Percentiles rank a stretch among this genome's conserved stretches.
phyloP scores from a whole-genome alignment of 768 basidiomycete genomes.

The Leccinum rimulosum region DNA sequence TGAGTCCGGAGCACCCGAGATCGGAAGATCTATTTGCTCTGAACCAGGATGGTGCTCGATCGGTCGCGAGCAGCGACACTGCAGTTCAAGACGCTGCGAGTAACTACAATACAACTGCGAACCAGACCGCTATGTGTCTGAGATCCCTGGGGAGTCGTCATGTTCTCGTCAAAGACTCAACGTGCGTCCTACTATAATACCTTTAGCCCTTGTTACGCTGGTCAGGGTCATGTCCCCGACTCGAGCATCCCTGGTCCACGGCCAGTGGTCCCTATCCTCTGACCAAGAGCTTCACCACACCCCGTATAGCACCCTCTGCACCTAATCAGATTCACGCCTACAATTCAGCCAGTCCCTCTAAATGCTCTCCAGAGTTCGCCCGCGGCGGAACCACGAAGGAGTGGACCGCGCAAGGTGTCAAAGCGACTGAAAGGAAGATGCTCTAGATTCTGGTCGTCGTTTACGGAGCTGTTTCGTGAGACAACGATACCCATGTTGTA shows the following conservation, averaged over 20 bases:
- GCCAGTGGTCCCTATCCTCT: neutral
- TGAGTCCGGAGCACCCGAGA: slow-evolving; percentile 13
- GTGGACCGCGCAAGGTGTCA: neutral
- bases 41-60: neutral
- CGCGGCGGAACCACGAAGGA: neutral
- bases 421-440: neutral
- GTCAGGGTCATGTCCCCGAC: neutral
- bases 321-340: neutral
- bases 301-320: neutral
- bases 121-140: slow-evolving; percentile 4
- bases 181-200: too few relatives aligned
- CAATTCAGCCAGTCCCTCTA: neutral
- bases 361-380: neutral
- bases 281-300: neutral
- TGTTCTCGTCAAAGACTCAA: too few relatives aligned
- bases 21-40: neutral
- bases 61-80: slow-evolving; percentile 10
- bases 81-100: neutral
- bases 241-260: neutral
- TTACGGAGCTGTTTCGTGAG: neutral
- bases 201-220: neutral
- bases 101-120: neutral
- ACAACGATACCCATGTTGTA: neutral
- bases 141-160: slow-evolving; percentile 23
- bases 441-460: neutral